Percentiles rank a stretch among this genome's conserved stretches.
phyloP scores from a whole-genome alignment of 1,139 yeast species.

The Magnusiomyces magnusii region DNA sequence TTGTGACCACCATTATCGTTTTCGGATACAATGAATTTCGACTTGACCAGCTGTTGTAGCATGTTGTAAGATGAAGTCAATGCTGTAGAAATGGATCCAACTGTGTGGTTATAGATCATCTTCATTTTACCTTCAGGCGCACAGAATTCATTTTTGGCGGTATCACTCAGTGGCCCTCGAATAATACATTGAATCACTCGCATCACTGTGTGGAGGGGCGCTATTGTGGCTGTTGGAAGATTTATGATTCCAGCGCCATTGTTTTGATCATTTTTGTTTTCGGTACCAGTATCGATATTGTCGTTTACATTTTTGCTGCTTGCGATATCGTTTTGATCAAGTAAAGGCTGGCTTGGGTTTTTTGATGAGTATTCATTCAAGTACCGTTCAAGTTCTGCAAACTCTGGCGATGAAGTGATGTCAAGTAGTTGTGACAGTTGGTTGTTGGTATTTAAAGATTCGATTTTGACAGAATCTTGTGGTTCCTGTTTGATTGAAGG shows the following conservation, averaged over 20 bases:
- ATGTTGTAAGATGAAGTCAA: background rate
- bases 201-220: background rate
- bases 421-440: background rate
- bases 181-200: background rate
- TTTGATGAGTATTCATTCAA: background rate
- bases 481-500: background rate
- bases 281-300: background rate
- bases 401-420: background rate
- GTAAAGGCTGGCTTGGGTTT: no score
- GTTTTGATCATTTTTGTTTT: background rate
- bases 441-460: background rate
- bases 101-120: background rate
- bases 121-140: background rate
- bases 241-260: background rate
- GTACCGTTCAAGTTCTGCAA: background rate
- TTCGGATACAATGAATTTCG: background rate
- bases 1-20: background rate
- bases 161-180: background rate
- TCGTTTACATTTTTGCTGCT: background rate
- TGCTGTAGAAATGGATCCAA: background rate
- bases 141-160: background rate
- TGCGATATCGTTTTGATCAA: no score
- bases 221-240: background rate
- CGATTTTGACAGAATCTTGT: background rate
- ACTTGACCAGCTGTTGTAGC: background rate